These are phyloP conservation scores for Pseudocercospora crystallina DNA, from an alignment of 2,329 filamentous ascomycete species.

Conservation along the genomic window DNA sequence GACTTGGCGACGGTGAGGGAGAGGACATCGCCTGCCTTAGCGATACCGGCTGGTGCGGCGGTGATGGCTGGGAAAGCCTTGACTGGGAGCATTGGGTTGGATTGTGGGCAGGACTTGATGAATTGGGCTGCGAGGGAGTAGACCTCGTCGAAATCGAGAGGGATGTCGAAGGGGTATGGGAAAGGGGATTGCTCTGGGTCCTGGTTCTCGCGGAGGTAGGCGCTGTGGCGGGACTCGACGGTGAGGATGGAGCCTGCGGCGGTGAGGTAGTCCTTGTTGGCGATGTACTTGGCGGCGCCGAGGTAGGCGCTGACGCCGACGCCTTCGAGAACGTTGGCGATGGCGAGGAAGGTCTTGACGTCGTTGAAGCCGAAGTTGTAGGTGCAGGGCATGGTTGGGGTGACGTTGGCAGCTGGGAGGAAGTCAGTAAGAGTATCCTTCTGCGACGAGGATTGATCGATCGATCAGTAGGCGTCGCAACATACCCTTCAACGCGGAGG, in stretches of 20 bases:
- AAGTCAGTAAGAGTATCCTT: neutral
- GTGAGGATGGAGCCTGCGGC: slow-evolving; percentile 64
- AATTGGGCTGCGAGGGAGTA: slow-evolving; percentile 64
- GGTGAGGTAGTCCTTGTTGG: slow-evolving; percentile 58
- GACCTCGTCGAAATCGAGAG: slow-evolving; percentile 59
- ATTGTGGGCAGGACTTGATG: slow-evolving; percentile 57
- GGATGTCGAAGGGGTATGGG: slow-evolving; percentile 60
- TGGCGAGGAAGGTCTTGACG: slow-evolving; percentile 50
- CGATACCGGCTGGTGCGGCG: slow-evolving; percentile 13
- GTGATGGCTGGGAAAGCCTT: slow-evolving; percentile 42
- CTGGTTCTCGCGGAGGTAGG: slow-evolving; percentile 50
- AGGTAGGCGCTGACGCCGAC: slow-evolving; percentile 63
- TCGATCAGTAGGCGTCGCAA: neutral
- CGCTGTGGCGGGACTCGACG: slow-evolving; percentile 63
- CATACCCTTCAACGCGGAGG: slow-evolving; percentile 38
- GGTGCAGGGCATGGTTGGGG: slow-evolving; percentile 54
- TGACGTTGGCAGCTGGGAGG: slow-evolving; percentile 43
- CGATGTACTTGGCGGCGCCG: slow-evolving; percentile 60
- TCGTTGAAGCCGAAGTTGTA: slow-evolving; percentile 52
- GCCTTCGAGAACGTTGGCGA: slow-evolving; percentile 55
- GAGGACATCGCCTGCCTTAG: slow-evolving; percentile 25
- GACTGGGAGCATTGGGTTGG: slow-evolving; percentile 54
- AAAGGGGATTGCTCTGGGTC: slow-evolving; percentile 48
- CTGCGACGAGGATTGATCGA: neutral
- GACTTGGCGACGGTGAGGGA: slow-evolving; percentile 22